Base-by-base conservation (phyloP, 805 yeast species). In the Candida ovalis region DNA sequence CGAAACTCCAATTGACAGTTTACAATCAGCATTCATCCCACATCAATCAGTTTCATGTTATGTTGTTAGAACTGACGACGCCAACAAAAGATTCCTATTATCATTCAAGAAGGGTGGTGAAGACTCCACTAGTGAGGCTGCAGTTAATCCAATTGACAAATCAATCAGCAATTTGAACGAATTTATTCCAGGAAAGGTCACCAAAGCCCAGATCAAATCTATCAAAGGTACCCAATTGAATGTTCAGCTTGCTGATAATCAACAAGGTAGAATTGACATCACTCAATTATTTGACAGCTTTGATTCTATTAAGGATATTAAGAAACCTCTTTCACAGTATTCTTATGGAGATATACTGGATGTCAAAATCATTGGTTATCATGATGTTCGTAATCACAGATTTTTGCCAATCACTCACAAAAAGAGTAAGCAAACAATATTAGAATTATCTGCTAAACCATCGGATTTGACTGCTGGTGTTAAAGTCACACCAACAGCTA, bases 181-280 rank as follows among this genome's bases (percentile, higher is more conserved):
- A 23, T 78, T 68, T 56, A 63, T 68, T 4, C 75, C 82, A 17
- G 96, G 96, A 42, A 76, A 70, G 38, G 50, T 75, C 21, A 82
- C 90, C 8, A 75, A 77, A 51, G 92, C 84, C 36, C 60, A 63
- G 17, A 68, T 91, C 47, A 82, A 76, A 43, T 70, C 83, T 1
- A 76, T 87, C 33, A 87, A 86, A 62, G 80, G 78, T 28, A 80
- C 88, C 5, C 94, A 88, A 68, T 70, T 91, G 55, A 82, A 83
- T 57, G 86, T 91, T 18, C 77, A 77, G 43, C 71, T 90, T 41
- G 90, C 94, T 45, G 94, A 85, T 50, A 83, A 86, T 61, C 72
- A 82, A 51, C 86, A 80, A 58, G 97, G 96, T 35, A 79, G 95
- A 62, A 68, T 91, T 49, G 96, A 88, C 57, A 73, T 84, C 17